Base-by-base conservation (phyloP, 768 basidiomycete species). In the Exidia glandulosa region DNA sequence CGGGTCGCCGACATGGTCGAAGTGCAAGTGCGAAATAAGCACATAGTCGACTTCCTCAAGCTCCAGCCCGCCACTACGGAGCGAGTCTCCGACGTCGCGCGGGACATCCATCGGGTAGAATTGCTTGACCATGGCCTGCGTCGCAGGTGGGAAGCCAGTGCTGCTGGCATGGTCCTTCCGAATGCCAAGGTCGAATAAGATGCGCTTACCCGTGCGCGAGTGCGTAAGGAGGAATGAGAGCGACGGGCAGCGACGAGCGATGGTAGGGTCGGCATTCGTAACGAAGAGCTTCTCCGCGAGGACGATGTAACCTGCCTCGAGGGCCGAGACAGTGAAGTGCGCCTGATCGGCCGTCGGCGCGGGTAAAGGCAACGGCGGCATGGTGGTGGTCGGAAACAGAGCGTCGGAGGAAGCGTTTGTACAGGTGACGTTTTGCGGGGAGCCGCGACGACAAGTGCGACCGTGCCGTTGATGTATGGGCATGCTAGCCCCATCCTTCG, bases 281-380 rank as follows among this genome's bases (percentile, higher is more conserved):
- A 65, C n/a, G 60, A 59, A 62, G 5, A 48, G 14, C 33, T 71
- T 73, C 25, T 77, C 64, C 0, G 73, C 66, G 10, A 83, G 62
- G 31, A 63, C 64, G 7, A 84, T 67, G 13, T 72, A 63, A 3
- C 83, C 84, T 0, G 75, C 77, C 61, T 82, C 80, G 37, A 85
- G 74, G 0, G 79, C 82, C 41, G 84, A 85, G 33, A 84, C 75
- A 31, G 74, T 64, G 60, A 79, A 77, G 65, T 76, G 83, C 41
- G 41, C 41, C 41, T 45, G 41, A 3, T 45, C 41, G n/a, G n/a
- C n/a, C n/a, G n/a, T n/a, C n/a, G n/a, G n/a, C n/a, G n/a, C n/a
- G n/a, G n/a, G n/a, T n/a, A n/a, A n/a, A n/a, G n/a, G n/a, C n/a
- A n/a, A n/a, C n/a, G n/a, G n/a, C n/a, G n/a, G n/a, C n/a, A n/a